Evolutionary conservation across 2,329 filamentous ascomycete genomes (phyloP), one percentile per base, ranked within the genome.

Genomic region (Aureobasidium sp.): DNA sequence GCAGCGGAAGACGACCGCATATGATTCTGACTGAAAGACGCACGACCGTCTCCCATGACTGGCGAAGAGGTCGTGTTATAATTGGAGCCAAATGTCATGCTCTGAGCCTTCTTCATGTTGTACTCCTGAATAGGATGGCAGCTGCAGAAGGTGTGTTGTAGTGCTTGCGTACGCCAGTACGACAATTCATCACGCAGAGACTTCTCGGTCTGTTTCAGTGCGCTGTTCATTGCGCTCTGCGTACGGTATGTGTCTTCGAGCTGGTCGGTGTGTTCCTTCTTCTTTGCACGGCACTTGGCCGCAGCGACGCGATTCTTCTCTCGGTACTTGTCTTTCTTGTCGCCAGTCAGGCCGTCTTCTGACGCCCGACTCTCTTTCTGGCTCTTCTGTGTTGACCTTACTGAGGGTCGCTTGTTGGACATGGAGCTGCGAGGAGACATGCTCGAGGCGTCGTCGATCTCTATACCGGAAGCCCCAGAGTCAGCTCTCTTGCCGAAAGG

Each of bases 301-400:
- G 88, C 88, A 0, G 88, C 88, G 2, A 88, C 76, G 11, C 88
- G 81, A 71, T 91, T 91, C 64, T 87, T 83, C 72, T 89, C 85
- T 0, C 90, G 78, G 67, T 85, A 86, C 64, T 80, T 81, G 64
- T 77, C 79, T 31, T 83, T 78, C 67, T 82, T 84, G 22, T 72
- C 72, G 31, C 67, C 60, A 0, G 34, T 5, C 27, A 62, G 48
- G 7, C 57, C 58, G 14, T 47, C 67, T 34, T 64, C 66, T 9
- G 65, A 67, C 47, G 65, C 67, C 31, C 65, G 64, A 29, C 67
- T 67, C 44, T 66, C 68, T 37, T 49, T 63, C 39, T 31, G n/a
- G 11, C 41, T 52, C 42, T 61, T 57, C 17, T 62, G 41, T 36
- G 60, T 39, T 8, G 41, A 41, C 14, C 42, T 29, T 15, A 34